Conservation (phyloP, 257 asterid species). For the Ocimum tenuiflorum region DNA sequence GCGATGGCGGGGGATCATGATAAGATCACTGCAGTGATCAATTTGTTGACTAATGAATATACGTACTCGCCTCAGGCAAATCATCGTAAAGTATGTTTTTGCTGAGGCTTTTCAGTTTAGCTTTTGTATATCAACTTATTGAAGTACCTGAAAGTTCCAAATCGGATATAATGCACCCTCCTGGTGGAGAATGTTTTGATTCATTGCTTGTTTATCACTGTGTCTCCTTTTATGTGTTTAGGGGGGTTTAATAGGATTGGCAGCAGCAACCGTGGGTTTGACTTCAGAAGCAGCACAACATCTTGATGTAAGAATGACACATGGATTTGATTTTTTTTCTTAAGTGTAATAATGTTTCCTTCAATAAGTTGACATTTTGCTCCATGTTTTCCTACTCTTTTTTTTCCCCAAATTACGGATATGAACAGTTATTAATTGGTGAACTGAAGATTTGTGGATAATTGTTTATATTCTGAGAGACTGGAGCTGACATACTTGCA, state of each 20-base stretch:
- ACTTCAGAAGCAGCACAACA: slow-evolving; percentile 85
- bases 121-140: slow-evolving; percentile 1
- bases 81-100: slow-evolving; percentile 66
- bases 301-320: slow-evolving; percentile 64
- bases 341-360: not conserved
- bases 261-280: slow-evolving; percentile 95
- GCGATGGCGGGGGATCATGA: slow-evolving; percentile 70
- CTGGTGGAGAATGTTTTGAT: slow-evolving; percentile 9
- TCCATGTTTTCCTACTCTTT: not conserved
- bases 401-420: not conserved
- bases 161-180: not conserved
- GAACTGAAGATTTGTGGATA: not conserved
- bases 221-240: slow-evolving; percentile 15
- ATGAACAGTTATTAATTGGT: not conserved
- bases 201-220: not conserved
- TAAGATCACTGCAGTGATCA: slow-evolving; percentile 67
- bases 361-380: not conserved
- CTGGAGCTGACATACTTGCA: slow-evolving; percentile 10
- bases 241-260: slow-evolving; percentile 99
- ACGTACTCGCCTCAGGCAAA: slow-evolving; percentile 87
- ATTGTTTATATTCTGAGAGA: too few species aligned
- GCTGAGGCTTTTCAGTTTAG: not conserved
- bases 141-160: not conserved
- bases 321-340: not conserved
- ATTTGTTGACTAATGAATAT: slow-evolving; percentile 67